Evolutionary conservation across 371 early-diverging fungal species (phyloP).

Genomic region (Funneliformis caledonium): DNA sequence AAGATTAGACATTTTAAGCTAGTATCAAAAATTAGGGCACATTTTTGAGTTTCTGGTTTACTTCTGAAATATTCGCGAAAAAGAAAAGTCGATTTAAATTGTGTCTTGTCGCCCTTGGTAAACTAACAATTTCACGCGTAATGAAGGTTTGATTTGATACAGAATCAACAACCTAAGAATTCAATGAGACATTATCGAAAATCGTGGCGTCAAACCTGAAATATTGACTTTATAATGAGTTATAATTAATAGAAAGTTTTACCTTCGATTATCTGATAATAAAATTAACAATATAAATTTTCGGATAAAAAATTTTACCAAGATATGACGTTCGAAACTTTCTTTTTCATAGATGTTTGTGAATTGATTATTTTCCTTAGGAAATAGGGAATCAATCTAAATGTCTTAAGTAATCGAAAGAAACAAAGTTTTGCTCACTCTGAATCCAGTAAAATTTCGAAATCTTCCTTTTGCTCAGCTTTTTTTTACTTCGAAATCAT

Average conservation of each 20-base stretch:
- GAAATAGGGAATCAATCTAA: no score
- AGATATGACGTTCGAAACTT: no score
- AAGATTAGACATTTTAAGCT: constrained; percentile 5
- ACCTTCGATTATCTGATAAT: no score
- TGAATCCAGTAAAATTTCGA: constrained; percentile 29
- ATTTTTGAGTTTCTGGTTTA: constrained; percentile 30
- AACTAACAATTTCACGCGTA: not conserved
- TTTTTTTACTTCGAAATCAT: constrained; percentile 35
- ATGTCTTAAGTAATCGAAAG: no score
- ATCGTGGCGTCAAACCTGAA: not conserved
- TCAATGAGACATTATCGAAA: not conserved
- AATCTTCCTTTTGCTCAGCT: constrained; percentile 33
- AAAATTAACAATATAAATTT: not conserved
- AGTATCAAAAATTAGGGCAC: not conserved
- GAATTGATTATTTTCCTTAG: no score
- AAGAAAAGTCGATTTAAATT: not conserved
- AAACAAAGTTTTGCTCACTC: not conserved
- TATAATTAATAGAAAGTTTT: no score
- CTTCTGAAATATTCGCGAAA: constrained; percentile 21
- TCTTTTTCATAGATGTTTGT: no score
- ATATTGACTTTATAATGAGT: not conserved
- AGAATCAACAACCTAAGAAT: constrained; percentile 34
- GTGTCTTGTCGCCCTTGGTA: not conserved
- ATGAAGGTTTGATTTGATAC: constrained; percentile 34
- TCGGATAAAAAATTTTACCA: no score